phyloP scores from a whole-genome alignment of 2,329 filamentous ascomycete species.

The Myriangium duriaei region DNA sequence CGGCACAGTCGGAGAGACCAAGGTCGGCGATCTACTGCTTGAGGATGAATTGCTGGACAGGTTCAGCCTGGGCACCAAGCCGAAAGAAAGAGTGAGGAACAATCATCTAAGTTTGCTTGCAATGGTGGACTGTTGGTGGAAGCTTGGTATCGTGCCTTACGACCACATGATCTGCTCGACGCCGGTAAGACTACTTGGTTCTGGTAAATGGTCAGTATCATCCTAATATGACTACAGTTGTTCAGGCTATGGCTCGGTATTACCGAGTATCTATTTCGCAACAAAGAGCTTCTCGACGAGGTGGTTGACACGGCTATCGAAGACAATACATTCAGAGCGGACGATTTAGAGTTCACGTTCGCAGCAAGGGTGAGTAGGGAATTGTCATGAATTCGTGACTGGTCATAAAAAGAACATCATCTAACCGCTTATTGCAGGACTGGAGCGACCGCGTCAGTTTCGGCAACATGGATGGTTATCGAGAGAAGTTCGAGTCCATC shows the following conservation, averaged over 20 bases:
- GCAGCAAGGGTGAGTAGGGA: conserved; percentile 54
- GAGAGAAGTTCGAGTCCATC: conserved; percentile 79
- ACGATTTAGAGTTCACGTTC: conserved; percentile 96
- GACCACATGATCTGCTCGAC: conserved; percentile 99
- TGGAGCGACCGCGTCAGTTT: conserved; percentile 92
- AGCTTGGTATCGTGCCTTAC: conserved; percentile 84
- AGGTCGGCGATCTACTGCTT: conserved; percentile 56
- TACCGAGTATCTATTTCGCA: conserved; percentile 91
- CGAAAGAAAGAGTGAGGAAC: conserved; percentile 62
- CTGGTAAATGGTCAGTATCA: not conserved
- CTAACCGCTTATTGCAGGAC: conserved; percentile 36
- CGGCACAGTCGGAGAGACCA: conserved; percentile 18
- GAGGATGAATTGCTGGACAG: conserved; percentile 72
- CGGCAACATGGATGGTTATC: conserved; percentile 86
- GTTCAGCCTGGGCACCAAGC: conserved; percentile 66
- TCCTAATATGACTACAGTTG: conserved; percentile 37
- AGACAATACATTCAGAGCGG: conserved; percentile 83
- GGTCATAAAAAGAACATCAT: not conserved
- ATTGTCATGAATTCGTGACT: conserved; percentile 2
- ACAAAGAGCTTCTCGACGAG: conserved; percentile 66
- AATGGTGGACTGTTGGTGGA: conserved; percentile 98
- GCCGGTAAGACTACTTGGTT: conserved; percentile 50
- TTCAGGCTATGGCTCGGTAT: conserved; percentile 95
- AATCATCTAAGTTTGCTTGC: conserved; percentile 88
- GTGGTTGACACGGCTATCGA: conserved; percentile 75